Evolutionary conservation across 768 basidiomycete species (phyloP), one percentile per base, ranked within the genome.

Genomic region (Tylopilus intermedius): DNA sequence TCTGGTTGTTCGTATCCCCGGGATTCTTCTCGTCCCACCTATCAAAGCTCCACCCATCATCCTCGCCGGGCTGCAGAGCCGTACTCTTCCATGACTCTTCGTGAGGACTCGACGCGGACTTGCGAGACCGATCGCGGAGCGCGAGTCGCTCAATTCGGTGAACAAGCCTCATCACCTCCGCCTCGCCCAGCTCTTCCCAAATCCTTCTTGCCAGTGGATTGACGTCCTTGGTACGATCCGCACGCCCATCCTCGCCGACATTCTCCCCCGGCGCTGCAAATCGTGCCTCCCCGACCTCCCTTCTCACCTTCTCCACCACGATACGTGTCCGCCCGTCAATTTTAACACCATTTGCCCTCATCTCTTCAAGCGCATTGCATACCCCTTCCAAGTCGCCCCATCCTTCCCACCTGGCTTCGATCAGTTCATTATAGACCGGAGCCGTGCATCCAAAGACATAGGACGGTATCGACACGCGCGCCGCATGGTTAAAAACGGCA

Each of bases 391-490:
- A 71, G 71, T 95, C 91, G n/a, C 80, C 80, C 74, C 94, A 90
- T 50, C 77, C 81, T 8, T 73, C 70, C 94, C 94, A 97, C 18
- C 82, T 81, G n/a, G 88, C 91, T 61, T 81, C 75, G 26, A 97
- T 80, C 18, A 94, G 76, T 65, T 95, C 91, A 67, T 94, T 92
- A 70, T 95, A 96, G 0, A 86, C 88, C 9, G 77, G 77, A 0
- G 93, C 88, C 9, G 90, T 87, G 69, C 94, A 97, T 2, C 94
- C 94, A 61, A 86, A 85, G 29, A 94, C 86, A 67, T 90, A 97
- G 5, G 88, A 91, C 4, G 84, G 76, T 45, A 86, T 79, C 1
- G 88, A 90, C 4, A 84, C 78, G 38, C 78, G 78, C 38, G 84
- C 80, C 0, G 91, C 88, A 66, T 93, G 79, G 46, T 85, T 75